Evolutionary conservation across 805 yeast species (phyloP).

Genomic region (Candida krabiensis): DNA sequence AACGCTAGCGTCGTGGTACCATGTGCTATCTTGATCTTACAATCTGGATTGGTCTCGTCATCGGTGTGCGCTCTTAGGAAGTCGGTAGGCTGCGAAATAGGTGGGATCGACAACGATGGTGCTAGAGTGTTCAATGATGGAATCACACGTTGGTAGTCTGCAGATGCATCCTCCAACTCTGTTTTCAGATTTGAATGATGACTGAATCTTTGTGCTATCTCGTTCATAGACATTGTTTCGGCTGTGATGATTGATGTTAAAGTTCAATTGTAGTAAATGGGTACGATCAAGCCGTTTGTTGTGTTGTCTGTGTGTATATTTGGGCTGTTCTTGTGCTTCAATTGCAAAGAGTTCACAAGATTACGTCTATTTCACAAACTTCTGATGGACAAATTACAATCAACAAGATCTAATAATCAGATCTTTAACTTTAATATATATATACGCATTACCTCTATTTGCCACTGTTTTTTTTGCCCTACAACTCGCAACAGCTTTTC

Average conservation of each 20-base stretch:
- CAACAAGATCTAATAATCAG: too few relatives aligned
- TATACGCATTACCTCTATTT: neutral
- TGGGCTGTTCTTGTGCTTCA: too few relatives aligned
- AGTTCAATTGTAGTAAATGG: conserved; percentile 5
- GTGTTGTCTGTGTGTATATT: too few relatives aligned
- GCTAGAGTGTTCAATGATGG: conserved; percentile 35
- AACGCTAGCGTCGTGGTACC: conserved; percentile 99
- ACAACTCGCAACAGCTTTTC: neutral
- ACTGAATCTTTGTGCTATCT: conserved; percentile 29
- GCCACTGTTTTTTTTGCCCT: too few relatives aligned
- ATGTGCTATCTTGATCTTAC: conserved; percentile 94
- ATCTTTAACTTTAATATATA: neutral
- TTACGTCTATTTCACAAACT: too few relatives aligned
- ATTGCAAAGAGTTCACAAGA: too few relatives aligned
- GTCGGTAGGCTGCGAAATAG: conserved; percentile 84
- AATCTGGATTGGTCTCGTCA: conserved; percentile 88
- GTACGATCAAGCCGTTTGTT: too few relatives aligned
- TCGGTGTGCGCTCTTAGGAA: conserved; percentile 98
- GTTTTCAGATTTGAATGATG: conserved; percentile 23
- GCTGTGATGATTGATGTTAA: conserved; percentile 2
- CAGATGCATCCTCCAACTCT: conserved; percentile 24
- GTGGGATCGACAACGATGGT: conserved; percentile 74
- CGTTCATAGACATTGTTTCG: conserved; percentile 30
- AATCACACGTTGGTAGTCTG: conserved; percentile 15
- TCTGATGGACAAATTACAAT: too few relatives aligned